Base-by-base conservation (phyloP, 805 yeast species). In the Schwanniomyces pseudopolymorphus region DNA sequence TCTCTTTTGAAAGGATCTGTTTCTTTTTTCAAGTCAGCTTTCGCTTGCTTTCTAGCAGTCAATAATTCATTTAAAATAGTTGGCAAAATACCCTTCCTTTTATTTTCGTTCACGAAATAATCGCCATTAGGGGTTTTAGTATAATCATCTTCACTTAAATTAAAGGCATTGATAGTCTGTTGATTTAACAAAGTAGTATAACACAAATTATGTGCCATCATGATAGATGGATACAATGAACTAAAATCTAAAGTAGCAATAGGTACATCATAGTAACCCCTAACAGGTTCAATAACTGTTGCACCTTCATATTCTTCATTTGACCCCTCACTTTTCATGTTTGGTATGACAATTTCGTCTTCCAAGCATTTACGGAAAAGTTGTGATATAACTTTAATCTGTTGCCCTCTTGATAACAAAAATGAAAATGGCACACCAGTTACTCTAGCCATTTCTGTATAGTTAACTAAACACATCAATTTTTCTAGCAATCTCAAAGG, bases 401-500 rank as follows among this genome's bases (percentile, higher is more conserved):
- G 99, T 71, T 94, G 99, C 33, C 99, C 99, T 61, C 99, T 80
- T 13, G 95, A 65, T 38, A 94, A 70, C 50, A 94, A 75, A 60
- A 83, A 92, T 0, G 97, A 86, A 59, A 94, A 89, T 0, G 99
- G 99, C 9, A 94, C 98, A 54, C 99, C 99, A 0, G 99, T 94
- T 22, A 94, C 99, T 72, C 99, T 85, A 1, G 99, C 97, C 99
- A 94, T 94, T 69, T 94, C 99, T 0, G 97, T 92, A 67, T 94
- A 94, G 60, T 94, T 94, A 50, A 95, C 96, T 50, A 94, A 74
- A 57, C 97, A 90, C 99, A 94, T 95, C 44, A 94, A 77, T 59
- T 92, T 95, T 53, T 92, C 97, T 57, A 91, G 67, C 31, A 94
- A 74, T 52, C 99, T 73, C 56, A 94, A 61, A 1, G 99, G 99